A percentile compares a stretch with the other conserved stretches of the same genome.
Evolutionary conservation across 192 early-diverging fungal species (phyloP).

Genomic region (Phlyctochytrium arcticum): DNA sequence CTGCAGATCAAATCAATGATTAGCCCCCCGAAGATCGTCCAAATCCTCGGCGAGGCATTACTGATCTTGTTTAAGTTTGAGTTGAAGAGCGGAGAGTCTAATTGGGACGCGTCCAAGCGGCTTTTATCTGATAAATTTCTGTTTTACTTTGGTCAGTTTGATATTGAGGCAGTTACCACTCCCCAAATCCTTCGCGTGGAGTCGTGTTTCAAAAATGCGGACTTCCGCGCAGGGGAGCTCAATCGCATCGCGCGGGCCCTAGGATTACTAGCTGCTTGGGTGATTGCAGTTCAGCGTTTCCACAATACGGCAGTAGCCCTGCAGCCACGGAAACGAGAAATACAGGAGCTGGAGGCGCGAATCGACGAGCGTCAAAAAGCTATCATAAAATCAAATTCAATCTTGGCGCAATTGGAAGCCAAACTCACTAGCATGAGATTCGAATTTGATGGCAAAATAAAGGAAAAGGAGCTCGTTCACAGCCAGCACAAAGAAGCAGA

Average conservation of each 20-base stretch:
- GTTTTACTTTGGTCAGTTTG: conserved; percentile 11
- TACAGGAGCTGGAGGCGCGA: conserved; percentile 8
- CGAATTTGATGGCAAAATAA: conserved; percentile 23
- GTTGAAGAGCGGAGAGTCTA: neutral
- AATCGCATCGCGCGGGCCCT: conserved; percentile 9
- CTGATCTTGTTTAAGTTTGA: conserved; percentile 19
- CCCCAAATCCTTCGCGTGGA: conserved; percentile 16
- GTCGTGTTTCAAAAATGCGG: conserved; percentile 1
- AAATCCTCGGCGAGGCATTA: conserved; percentile 22
- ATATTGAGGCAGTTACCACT: conserved; percentile 4
- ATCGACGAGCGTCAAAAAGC: neutral
- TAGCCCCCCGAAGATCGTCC: conserved; percentile 19
- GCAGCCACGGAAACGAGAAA: conserved; percentile 17
- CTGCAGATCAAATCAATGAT: conserved; percentile 18
- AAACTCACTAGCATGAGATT: conserved; percentile 14
- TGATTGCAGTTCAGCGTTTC: conserved; percentile 14
- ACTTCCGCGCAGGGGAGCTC: conserved; percentile 10
- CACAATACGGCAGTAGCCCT: neutral
- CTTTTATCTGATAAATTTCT: conserved; percentile 25
- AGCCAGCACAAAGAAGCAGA: conserved; percentile 17
- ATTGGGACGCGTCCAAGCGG: conserved; percentile 28
- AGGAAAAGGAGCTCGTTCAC: conserved; percentile 16
- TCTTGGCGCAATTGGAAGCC: conserved; percentile 1
- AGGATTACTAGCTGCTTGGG: conserved; percentile 20
- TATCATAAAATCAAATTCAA: neutral